Evolutionary conservation across 345 rosid genomes (phyloP).

Genomic region (Eutrema yunnanense): DNA sequence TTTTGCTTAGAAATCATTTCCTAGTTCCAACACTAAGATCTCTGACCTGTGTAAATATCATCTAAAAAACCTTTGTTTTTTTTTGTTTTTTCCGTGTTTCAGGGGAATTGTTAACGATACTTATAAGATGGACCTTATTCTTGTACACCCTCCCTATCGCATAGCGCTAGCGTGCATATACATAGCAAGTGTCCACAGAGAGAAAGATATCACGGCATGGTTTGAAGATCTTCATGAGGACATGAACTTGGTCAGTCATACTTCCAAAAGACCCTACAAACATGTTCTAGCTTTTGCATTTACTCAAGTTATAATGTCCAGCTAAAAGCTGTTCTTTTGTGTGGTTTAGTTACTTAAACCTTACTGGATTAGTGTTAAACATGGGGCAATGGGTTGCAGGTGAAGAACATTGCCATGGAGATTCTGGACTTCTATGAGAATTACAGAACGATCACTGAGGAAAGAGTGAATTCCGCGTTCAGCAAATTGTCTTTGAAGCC

Average conservation of each 20-base stretch:
- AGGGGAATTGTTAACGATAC: conserved; percentile 96
- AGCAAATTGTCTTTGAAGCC: conserved; percentile 56
- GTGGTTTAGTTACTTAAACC: neutral
- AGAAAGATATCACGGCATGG: conserved; percentile 83
- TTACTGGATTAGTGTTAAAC: neutral
- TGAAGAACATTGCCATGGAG: conserved; percentile 49
- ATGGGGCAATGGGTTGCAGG: conserved; percentile 26
- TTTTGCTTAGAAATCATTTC: neutral
- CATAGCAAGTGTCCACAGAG: conserved; percentile 68
- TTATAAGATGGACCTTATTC: conserved; percentile 92
- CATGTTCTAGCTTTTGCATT: neutral
- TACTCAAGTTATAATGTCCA: neutral
- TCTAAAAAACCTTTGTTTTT: neutral
- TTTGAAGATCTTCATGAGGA: conserved; percentile 89
- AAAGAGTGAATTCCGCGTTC: conserved; percentile 33
- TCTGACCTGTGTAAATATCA: neutral
- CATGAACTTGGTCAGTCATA: conserved; percentile 76
- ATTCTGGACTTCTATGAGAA: conserved; percentile 46
- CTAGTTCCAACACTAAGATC: neutral
- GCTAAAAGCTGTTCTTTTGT: neutral
- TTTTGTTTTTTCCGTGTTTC: neutral
- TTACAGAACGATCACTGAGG: conserved; percentile 30
- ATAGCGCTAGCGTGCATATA: conserved; percentile 87
- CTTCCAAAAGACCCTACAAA: neutral
- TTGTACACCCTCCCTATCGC: conserved; percentile 79